Percentiles rank a stretch among this genome's conserved stretches.
Conservation (phyloP, 2,329 filamentous ascomycete species). For the Colletotrichum cereale region DNA sequence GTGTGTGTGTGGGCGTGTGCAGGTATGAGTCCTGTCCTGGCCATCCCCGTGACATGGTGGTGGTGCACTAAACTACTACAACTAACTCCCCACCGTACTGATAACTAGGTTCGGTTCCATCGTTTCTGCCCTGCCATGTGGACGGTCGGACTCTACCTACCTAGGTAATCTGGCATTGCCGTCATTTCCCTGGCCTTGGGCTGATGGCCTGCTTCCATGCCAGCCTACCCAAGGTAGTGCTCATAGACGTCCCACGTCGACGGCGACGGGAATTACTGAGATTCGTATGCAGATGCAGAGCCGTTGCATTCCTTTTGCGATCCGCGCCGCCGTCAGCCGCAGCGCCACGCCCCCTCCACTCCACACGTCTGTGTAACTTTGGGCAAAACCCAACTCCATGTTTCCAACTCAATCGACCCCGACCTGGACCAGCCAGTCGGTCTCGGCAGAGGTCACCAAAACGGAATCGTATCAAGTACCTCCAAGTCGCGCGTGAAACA, state of each 20-base stretch:
- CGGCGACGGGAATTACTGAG: not conserved
- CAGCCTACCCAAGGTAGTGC: not conserved
- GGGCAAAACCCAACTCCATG: constrained; percentile 2
- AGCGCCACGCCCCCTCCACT: not conserved
- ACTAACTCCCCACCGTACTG: not conserved
- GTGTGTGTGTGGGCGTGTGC: not conserved
- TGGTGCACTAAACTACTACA: not conserved
- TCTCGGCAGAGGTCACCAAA: constrained; percentile 18
- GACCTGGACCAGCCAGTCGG: not conserved
- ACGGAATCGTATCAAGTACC: not conserved
- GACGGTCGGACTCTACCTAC: not conserved
- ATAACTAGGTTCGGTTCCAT: constrained; percentile 1
- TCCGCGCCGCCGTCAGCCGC: constrained; percentile 7
- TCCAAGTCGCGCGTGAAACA: not conserved
- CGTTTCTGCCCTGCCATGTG: constrained; percentile 8
- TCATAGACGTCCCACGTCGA: not conserved
- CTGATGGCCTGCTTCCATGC: not conserved
- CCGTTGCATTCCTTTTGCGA: constrained; percentile 5
- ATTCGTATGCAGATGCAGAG: not conserved
- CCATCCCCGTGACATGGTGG: not conserved
- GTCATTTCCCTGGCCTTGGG: not conserved
- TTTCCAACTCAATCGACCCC: not conserved
- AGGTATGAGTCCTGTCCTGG: not conserved
- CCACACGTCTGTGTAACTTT: not conserved
- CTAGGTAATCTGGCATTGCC: constrained; percentile 5